Conservation (phyloP, 331 rosid genomes). For the Rhamnella rubrinervis region DNA sequence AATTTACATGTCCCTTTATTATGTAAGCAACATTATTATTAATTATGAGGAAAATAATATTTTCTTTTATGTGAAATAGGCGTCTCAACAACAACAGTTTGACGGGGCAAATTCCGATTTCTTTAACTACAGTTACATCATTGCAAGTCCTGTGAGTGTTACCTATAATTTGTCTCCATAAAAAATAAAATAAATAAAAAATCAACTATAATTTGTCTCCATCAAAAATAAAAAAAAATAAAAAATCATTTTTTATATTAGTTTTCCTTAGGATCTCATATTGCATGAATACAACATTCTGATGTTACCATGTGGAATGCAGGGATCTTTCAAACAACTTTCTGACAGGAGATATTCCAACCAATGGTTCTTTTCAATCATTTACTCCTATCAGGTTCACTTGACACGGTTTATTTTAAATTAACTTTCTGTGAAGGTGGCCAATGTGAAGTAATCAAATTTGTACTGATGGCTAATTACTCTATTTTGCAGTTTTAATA, state of each 20-base stretch:
- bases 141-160: slow-evolving; percentile 92
- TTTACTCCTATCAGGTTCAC: slow-evolving; percentile 87
- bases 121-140: slow-evolving; percentile 45
- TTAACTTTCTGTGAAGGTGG: neutral
- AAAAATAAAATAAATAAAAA: too few relatives aligned
- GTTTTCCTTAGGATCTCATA: slow-evolving; percentile 10
- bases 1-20: neutral
- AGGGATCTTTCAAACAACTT: slow-evolving; percentile 81
- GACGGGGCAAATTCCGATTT: slow-evolving; percentile 49
- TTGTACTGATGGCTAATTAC: neutral
- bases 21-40: neutral
- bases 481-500: slow-evolving; percentile 44
- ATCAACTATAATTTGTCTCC: slow-evolving; percentile 16
- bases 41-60: slow-evolving; percentile 1
- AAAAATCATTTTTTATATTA: slow-evolving; percentile 5
- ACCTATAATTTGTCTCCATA: slow-evolving; percentile 10
- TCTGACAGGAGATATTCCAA: slow-evolving; percentile 55
- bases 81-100: slow-evolving; percentile 86
- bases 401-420: neutral
- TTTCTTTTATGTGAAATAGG: slow-evolving; percentile 45
- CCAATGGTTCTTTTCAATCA: slow-evolving; percentile 71
- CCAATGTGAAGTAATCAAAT: slow-evolving; percentile 15
- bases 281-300: slow-evolving; percentile 20
- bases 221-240: too few relatives aligned
- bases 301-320: slow-evolving; percentile 27